Evolutionary conservation across 1,139 yeast genomes (phyloP).

Genomic region (Saccharomyces hybrid): DNA sequence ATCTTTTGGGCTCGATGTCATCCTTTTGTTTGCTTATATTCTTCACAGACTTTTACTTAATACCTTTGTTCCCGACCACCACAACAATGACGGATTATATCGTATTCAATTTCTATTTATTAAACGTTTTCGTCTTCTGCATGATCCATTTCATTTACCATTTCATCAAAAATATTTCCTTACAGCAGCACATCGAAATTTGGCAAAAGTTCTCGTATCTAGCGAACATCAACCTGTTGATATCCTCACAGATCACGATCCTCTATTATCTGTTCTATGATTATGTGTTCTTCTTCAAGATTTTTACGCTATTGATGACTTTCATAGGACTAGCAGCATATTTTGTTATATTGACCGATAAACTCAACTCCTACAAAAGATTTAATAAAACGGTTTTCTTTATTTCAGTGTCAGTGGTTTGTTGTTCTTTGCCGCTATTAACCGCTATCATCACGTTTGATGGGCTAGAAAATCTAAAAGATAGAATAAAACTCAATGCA

Average conservation of each 20-base stretch:
- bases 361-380: background rate
- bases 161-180: constrained; percentile 11
- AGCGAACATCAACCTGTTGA: constrained; percentile 9
- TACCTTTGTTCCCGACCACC: constrained; percentile 13
- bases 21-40: constrained; percentile 9
- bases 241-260: constrained; percentile 10
- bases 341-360: background rate
- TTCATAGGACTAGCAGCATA: background rate
- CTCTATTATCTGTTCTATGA: constrained; percentile 62
- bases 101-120: constrained; percentile 11
- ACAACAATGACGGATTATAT: constrained; percentile 18
- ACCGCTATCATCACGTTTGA: background rate
- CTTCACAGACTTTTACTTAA: constrained; percentile 12
- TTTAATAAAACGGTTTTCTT: background rate
- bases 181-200: constrained; percentile 3
- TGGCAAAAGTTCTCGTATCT: constrained; percentile 11
- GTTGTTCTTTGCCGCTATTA: background rate
- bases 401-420: background rate
- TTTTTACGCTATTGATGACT: constrained; percentile 30
- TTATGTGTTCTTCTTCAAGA: constrained; percentile 35
- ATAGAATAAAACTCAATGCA: background rate
- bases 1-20: background rate
- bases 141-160: constrained; percentile 7
- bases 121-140: constrained; percentile 10
- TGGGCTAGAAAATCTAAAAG: background rate